A percentile compares a stretch with the other conserved stretches of the same genome.
These are phyloP conservation scores for Cordyceps pruinosa DNA, from an alignment of 2,329 filamentous ascomycete species.

Conservation along the genomic window DNA sequence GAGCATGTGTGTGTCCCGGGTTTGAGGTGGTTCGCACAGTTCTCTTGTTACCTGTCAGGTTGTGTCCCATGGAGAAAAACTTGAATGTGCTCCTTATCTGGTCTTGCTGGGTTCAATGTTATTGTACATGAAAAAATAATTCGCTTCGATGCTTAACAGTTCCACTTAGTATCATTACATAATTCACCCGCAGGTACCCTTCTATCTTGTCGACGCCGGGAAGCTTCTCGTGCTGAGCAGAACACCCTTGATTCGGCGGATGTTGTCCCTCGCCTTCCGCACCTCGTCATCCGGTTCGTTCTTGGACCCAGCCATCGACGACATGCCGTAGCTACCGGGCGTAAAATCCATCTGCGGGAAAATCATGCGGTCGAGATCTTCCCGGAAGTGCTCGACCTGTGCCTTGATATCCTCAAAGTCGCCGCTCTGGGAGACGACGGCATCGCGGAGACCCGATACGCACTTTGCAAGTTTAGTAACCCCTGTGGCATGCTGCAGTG, in stretches of 20 bases:
- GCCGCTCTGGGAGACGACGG: constrained; percentile 38
- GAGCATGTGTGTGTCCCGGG: too few relatives aligned
- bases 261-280: constrained; percentile 64
- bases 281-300: constrained; percentile 63
- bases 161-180: constrained; percentile 1
- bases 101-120: neutral
- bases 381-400: constrained; percentile 51
- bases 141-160: neutral
- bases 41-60: neutral
- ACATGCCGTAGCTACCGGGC: constrained; percentile 31
- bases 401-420: constrained; percentile 45
- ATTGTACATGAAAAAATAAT: neutral
- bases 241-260: constrained; percentile 72
- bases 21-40: too few relatives aligned
- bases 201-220: constrained; percentile 38
- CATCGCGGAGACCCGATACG: constrained; percentile 37
- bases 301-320: constrained; percentile 31
- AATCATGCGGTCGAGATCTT: constrained; percentile 58
- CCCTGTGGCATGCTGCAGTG: constrained; percentile 34
- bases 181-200: neutral
- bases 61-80: too few relatives aligned
- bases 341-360: constrained; percentile 34
- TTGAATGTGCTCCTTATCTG: neutral
- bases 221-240: constrained; percentile 70
- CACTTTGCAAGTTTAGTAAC: constrained; percentile 37